These are phyloP conservation scores for Amborella trichopoda DNA, from an alignment of 164 flowering plant species.

Conservation along the genomic window DNA sequence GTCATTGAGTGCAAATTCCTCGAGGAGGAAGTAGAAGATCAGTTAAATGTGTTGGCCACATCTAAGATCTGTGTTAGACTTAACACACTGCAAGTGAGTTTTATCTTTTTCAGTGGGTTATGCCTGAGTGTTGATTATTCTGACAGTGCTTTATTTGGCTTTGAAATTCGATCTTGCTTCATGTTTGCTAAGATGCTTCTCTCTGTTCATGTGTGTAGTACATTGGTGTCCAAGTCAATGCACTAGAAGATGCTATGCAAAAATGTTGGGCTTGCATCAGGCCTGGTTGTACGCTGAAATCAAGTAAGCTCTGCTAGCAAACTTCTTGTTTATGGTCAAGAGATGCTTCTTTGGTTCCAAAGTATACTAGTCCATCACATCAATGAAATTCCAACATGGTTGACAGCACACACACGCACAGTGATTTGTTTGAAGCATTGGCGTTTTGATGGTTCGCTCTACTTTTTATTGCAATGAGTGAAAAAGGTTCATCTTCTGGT, in stretches of 20 bases:
- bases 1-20: slow-evolving; percentile 19
- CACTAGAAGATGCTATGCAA: slow-evolving; percentile 56
- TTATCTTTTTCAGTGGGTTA: not conserved
- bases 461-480: too few species aligned
- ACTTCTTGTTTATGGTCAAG: not conserved
- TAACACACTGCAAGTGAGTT: slow-evolving; percentile 65
- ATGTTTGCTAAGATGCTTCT: not conserved
- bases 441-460: too few species aligned
- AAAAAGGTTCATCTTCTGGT: too few species aligned
- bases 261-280: slow-evolving; percentile 46
- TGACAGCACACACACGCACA: too few species aligned
- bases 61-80: slow-evolving; percentile 64
- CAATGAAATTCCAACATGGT: too few species aligned
- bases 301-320: slow-evolving; percentile 27
- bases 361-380: too few species aligned
- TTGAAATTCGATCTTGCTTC: not conserved
- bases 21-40: slow-evolving; percentile 26
- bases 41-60: slow-evolving; percentile 42
- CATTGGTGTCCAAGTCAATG: slow-evolving; percentile 39
- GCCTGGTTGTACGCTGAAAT: slow-evolving; percentile 13
- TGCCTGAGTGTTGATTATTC: not conserved
- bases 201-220: slow-evolving; percentile 59
- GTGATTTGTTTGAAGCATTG: too few species aligned
- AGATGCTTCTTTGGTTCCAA: too few species aligned
- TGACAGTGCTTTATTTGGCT: not conserved